These are phyloP conservation scores for Coniochaeta sp. DNA, from an alignment of 2,329 filamentous ascomycete genomes.

Conservation along the genomic window DNA sequence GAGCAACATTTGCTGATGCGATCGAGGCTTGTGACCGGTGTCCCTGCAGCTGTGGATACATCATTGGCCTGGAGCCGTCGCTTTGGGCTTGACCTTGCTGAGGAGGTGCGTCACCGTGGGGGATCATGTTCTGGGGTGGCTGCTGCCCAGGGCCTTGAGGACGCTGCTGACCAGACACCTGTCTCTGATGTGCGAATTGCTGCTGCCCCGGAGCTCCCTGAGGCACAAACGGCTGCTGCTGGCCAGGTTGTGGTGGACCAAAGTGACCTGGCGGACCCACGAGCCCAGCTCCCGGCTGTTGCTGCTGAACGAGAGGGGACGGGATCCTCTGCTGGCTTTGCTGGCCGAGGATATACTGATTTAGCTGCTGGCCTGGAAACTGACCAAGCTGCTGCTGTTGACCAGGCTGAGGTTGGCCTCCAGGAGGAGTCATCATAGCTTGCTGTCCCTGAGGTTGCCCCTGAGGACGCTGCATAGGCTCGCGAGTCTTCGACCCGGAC, in stretches of 20 bases:
- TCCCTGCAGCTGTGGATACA: not conserved
- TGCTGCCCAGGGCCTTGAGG: not conserved
- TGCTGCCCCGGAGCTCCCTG: not conserved
- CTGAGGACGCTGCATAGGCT: not conserved
- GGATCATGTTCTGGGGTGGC: constrained; percentile 5
- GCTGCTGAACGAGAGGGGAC: not conserved
- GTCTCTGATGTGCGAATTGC: not conserved
- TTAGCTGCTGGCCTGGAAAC: too few relatives aligned
- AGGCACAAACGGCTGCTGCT: not conserved
- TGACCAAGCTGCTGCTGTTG: too few relatives aligned
- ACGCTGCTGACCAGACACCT: not conserved
- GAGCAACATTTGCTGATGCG: not conserved
- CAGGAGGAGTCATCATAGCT: not conserved
- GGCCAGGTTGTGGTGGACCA: not conserved
- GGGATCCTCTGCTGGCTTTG: not conserved
- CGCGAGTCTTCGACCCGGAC: not conserved
- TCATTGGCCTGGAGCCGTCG: not conserved
- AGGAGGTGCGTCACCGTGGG: constrained; percentile 7
- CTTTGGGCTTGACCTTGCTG: constrained; percentile 3
- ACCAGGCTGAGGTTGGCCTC: not conserved
- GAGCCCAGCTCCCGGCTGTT: not conserved
- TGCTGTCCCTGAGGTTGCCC: not conserved
- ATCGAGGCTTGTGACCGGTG: not conserved
- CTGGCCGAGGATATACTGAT: too few relatives aligned
- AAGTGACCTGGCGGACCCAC: not conserved